These are phyloP conservation scores for Isochrysis galbana DNA, from an alignment of 78 protist genomes.

Conservation along the genomic window DNA sequence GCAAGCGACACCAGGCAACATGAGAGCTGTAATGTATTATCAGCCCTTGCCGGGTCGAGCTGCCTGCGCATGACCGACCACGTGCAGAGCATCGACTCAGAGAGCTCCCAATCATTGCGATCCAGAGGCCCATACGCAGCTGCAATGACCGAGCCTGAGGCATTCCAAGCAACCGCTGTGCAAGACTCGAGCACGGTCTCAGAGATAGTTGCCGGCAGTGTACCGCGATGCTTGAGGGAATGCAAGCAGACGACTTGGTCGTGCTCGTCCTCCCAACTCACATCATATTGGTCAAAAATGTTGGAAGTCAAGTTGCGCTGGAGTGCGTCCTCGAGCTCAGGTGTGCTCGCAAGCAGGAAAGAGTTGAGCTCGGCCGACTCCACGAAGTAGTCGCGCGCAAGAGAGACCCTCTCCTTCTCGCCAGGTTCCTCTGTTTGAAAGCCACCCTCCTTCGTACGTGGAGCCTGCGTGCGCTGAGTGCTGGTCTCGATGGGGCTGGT, in stretches of 20 bases:
- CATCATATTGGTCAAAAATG: conserved; percentile 6
- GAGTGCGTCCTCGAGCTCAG: neutral
- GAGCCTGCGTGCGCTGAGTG: neutral
- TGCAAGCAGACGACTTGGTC: neutral
- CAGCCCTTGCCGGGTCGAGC: conserved; percentile 8
- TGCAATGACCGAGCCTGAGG: conserved; percentile 31
- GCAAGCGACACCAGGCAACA: neutral
- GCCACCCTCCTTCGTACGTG: neutral
- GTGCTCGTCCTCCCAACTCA: neutral
- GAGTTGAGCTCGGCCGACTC: neutral
- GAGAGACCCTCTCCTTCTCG: neutral
- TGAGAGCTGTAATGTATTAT: neutral
- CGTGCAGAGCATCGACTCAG: neutral
- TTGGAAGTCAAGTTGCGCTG: neutral
- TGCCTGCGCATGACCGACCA: neutral
- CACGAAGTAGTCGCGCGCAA: neutral
- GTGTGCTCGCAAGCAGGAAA: neutral
- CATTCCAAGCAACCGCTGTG: conserved; percentile 33
- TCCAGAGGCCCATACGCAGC: conserved; percentile 35
- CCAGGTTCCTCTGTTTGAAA: neutral
- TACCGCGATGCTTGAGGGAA: neutral
- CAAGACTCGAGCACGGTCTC: neutral
- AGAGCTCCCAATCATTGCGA: neutral
- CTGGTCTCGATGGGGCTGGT: neutral
- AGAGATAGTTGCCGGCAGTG: neutral